phyloP scores from a whole-genome alignment of 1,284 basidiomycete genomes.

The Cutaneotrichosporon sp. region DNA sequence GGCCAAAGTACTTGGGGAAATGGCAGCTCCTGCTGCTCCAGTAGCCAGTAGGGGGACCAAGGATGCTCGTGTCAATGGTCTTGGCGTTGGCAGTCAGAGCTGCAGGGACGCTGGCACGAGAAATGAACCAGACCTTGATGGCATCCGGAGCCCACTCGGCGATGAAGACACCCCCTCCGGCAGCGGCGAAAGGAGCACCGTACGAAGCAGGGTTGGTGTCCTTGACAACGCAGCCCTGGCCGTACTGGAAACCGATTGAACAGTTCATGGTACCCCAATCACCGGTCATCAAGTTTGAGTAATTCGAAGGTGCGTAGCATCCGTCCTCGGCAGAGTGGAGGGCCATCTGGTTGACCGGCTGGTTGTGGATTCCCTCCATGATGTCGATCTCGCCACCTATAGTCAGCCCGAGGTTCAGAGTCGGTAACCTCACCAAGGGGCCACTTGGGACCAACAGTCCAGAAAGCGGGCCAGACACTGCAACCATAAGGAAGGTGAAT shows the following conservation, averaged over 20 bases:
- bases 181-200: slow-evolving; percentile 60
- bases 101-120: slow-evolving; percentile 58
- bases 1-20: slow-evolving; percentile 58
- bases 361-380: slow-evolving; percentile 36
- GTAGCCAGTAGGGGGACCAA: slow-evolving; percentile 65
- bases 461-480: slow-evolving; percentile 36
- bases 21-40: slow-evolving; percentile 61
- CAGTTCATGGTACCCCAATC: slow-evolving; percentile 26
- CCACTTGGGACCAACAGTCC: slow-evolving; percentile 39
- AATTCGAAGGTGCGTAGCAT: slow-evolving; percentile 8
- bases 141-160: slow-evolving; percentile 59
- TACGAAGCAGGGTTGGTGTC: slow-evolving; percentile 58
- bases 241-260: slow-evolving; percentile 43
- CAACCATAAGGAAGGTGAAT: slow-evolving; percentile 59
- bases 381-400: slow-evolving; percentile 43
- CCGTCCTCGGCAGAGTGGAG: slow-evolving; percentile 29
- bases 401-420: not conserved
- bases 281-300: slow-evolving; percentile 4
- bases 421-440: slow-evolving; percentile 11
- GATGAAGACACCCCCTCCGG: slow-evolving; percentile 67
- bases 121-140: slow-evolving; percentile 69
- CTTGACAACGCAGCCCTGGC: slow-evolving; percentile 60
- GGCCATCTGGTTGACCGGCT: slow-evolving; percentile 40
- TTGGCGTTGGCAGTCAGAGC: slow-evolving; percentile 54
- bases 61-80: slow-evolving; percentile 59